phyloP scores from a whole-genome alignment of 805 yeast species.

The Lipomyces yamanashiensis region DNA sequence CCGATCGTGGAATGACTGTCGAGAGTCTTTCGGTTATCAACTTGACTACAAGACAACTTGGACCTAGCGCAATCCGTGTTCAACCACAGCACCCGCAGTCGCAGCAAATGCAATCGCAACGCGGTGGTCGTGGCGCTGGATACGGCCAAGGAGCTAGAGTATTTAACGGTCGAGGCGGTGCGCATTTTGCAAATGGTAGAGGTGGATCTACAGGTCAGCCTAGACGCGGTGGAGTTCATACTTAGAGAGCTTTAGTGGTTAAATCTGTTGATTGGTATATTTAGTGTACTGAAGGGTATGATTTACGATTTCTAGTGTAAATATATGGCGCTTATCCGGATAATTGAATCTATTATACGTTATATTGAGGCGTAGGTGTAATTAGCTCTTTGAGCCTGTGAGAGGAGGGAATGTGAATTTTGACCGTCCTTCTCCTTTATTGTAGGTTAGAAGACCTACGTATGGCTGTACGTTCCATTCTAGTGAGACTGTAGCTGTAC shows the following conservation, averaged over 20 bases:
- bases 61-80: constrained; percentile 3
- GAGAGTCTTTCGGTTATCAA: constrained; percentile 84
- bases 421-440: constrained; percentile 22
- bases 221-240: neutral
- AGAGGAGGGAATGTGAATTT: constrained; percentile 29
- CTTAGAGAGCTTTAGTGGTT: neutral
- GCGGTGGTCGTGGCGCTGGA: constrained; percentile 3
- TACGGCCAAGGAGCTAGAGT: neutral
- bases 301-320: too few species aligned
- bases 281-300: too few species aligned
- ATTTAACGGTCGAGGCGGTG: neutral
- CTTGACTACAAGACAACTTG: constrained; percentile 64
- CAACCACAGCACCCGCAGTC: neutral
- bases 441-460: constrained; percentile 72
- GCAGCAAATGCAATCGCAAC: neutral
- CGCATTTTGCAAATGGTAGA: neutral
- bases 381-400: neutral
- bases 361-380: neutral
- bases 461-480: constrained; percentile 95
- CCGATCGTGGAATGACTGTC: constrained; percentile 82
- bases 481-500: constrained; percentile 68
- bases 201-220: neutral
- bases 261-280: too few species aligned
- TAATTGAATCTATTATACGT: neutral
- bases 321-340: too few species aligned